These are phyloP conservation scores for Myxozyma lipomycoides DNA, from an alignment of 805 yeast genomes.

Conservation along the genomic window DNA sequence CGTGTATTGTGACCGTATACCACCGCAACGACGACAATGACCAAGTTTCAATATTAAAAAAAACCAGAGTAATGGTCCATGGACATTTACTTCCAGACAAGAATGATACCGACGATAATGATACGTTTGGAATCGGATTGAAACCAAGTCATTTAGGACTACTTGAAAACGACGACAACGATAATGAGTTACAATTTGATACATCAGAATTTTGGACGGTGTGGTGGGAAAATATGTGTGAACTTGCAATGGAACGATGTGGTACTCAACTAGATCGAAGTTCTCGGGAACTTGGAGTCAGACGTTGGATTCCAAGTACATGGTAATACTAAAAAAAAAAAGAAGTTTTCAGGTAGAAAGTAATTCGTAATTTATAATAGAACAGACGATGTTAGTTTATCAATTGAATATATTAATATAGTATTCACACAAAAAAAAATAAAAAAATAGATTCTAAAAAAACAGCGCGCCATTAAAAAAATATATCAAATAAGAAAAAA, in stretches of 20 bases:
- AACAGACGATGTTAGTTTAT: too few species aligned
- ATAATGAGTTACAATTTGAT: background rate
- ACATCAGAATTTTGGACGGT: background rate
- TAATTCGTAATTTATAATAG: too few species aligned
- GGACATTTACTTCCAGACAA: background rate
- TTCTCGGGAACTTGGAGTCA: background rate
- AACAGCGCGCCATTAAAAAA: background rate
- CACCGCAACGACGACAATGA: background rate
- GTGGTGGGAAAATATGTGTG: background rate
- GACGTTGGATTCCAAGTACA: background rate
- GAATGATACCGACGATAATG: background rate
- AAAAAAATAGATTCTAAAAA: background rate
- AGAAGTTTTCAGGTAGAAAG: too few species aligned
- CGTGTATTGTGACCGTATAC: background rate
- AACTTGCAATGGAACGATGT: background rate
- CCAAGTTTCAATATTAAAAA: background rate
- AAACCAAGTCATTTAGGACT: background rate
- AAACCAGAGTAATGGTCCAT: background rate
- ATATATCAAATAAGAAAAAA: background rate
- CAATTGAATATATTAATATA: too few species aligned
- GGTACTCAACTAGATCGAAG: background rate
- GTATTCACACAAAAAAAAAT: background rate
- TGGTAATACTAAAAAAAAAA: background rate
- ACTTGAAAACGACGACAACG: background rate
- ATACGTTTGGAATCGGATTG: background rate